phyloP scores from a whole-genome alignment of 495 filamentous ascomycete genomes.

The Neurospora sp. region DNA sequence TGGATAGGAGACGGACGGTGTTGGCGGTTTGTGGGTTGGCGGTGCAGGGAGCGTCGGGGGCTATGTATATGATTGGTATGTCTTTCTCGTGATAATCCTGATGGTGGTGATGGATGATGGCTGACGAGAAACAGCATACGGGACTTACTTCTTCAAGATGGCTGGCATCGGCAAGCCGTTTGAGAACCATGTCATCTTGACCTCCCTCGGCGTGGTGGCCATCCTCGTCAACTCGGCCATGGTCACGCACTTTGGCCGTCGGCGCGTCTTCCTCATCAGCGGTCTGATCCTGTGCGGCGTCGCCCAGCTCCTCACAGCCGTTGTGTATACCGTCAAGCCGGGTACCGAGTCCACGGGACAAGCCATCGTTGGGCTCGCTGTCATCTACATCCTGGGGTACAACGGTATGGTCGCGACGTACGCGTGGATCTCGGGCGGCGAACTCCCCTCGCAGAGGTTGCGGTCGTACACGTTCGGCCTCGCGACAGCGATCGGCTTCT shows the following conservation, averaged over 20 bases:
- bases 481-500: conserved; percentile 40
- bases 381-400: conserved; percentile 45
- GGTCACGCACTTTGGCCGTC: conserved; percentile 42
- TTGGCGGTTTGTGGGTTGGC: conserved; percentile 38
- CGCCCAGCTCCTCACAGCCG: conserved; percentile 40
- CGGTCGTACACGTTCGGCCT: conserved; percentile 45
- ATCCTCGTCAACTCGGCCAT: conserved; percentile 41
- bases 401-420: conserved; percentile 43
- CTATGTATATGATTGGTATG: conserved; percentile 48
- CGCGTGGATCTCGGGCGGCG: conserved; percentile 49
- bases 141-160: conserved; percentile 56
- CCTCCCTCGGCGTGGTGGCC: conserved; percentile 38
- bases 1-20: conserved; percentile 38
- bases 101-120: background rate
- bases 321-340: conserved; percentile 40
- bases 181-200: conserved; percentile 44
- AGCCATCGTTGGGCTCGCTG: conserved; percentile 38
- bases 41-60: conserved; percentile 44
- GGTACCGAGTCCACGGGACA: conserved; percentile 37
- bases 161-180: conserved; percentile 47
- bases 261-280: conserved; percentile 37
- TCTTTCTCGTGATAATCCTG: too few relatives aligned
- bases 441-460: conserved; percentile 42
- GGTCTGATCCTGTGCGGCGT: conserved; percentile 42
- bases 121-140: conserved; percentile 33